Base-by-base conservation (phyloP, 2,329 filamentous ascomycete species). In the Trichoderma citrinoviride region DNA sequence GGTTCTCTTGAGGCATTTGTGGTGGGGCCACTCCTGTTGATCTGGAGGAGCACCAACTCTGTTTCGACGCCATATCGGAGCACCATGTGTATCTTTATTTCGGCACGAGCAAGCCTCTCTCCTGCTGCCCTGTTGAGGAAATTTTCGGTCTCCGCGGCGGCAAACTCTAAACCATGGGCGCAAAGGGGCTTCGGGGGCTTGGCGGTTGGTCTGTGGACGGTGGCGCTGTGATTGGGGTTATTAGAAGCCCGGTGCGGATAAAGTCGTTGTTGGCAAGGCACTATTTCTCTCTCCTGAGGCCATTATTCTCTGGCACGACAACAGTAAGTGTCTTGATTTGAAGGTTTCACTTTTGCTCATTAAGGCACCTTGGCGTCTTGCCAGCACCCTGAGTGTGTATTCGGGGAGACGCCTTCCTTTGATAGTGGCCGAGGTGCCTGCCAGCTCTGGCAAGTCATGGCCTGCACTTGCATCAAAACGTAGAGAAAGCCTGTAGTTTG, bases 131-230 rank as follows among this genome's bases (percentile, higher is more conserved):
- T 23, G 47, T 52, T 52, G 33, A 52, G 47, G 47, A 61, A 50
- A 49, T n/a, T n/a, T n/a, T 49, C 14, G 12, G n/a, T 12, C 43
- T 49, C 10, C 47, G 58, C 37, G 58, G 58, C 58, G 23, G 56
- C 37, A 61, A 61, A 61, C 47, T 61, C 58, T 52, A 61, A 53
- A 15, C 47, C 23, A 29, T n/a, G 21, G 37, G 40, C 58, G 46
- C 27, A 41, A 19, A 17, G 17, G 5, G 46, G 46, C 25, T 58
- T 19, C 33, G 55, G 17, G 21, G 49, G 49, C n/a, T 29, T 52
- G 49, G 17, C 47, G n/a, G 7, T 12, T 17, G 15, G 44, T n/a
- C 5, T 50, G 29, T 19, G 1, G 44, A 14, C 21, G 33, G 57
- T 61, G 58, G 58, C 55, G 55, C 23, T 61, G 33, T 8, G 12